Evolutionary conservation across 2,329 filamentous ascomycete genomes (phyloP).

Genomic region (Monosporascus sp.): DNA sequence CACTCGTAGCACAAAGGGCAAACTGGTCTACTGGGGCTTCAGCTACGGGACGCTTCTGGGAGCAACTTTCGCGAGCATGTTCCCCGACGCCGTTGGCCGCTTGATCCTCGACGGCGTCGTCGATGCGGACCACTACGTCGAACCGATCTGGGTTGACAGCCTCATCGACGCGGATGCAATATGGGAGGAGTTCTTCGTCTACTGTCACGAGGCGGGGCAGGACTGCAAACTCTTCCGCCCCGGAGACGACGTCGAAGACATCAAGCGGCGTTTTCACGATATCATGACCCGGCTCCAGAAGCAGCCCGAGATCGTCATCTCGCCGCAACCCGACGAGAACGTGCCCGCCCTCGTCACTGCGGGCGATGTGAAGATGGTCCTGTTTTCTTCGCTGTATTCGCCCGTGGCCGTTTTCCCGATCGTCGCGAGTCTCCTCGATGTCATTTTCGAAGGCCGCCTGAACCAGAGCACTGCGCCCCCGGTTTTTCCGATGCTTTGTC

Average conservation of each 20-base stretch:
- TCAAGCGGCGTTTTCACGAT: slow-evolving; percentile 23
- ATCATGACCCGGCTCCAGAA: slow-evolving; percentile 27
- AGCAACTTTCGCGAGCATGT: slow-evolving; percentile 35
- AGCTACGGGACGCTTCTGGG: slow-evolving; percentile 36
- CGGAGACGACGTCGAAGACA: slow-evolving; percentile 26
- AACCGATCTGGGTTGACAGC: slow-evolving; percentile 32
- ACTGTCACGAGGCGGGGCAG: slow-evolving; percentile 38
- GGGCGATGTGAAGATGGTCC: slow-evolving; percentile 28
- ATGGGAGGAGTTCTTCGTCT: slow-evolving; percentile 38
- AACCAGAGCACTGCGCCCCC: slow-evolving; percentile 3
- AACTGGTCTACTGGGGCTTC: slow-evolving; percentile 34
- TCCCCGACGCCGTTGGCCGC: slow-evolving; percentile 35
- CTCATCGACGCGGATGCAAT: slow-evolving; percentile 40
- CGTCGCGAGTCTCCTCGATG: slow-evolving; percentile 28
- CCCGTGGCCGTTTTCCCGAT: slow-evolving; percentile 26
- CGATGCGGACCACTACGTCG: slow-evolving; percentile 37
- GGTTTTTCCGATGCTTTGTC: slow-evolving; percentile 12
- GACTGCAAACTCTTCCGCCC: slow-evolving; percentile 33
- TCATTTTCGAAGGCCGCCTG: slow-evolving; percentile 19
- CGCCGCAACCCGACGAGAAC: slow-evolving; percentile 13
- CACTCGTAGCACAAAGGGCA: slow-evolving; percentile 18
- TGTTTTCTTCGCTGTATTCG: slow-evolving; percentile 30
- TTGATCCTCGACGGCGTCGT: slow-evolving; percentile 34
- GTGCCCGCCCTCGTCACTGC: slow-evolving; percentile 32
- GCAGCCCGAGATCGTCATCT: slow-evolving; percentile 28